Conservation (phyloP, 2,329 filamentous ascomycete species). For the Fusarium tjaetaba region DNA sequence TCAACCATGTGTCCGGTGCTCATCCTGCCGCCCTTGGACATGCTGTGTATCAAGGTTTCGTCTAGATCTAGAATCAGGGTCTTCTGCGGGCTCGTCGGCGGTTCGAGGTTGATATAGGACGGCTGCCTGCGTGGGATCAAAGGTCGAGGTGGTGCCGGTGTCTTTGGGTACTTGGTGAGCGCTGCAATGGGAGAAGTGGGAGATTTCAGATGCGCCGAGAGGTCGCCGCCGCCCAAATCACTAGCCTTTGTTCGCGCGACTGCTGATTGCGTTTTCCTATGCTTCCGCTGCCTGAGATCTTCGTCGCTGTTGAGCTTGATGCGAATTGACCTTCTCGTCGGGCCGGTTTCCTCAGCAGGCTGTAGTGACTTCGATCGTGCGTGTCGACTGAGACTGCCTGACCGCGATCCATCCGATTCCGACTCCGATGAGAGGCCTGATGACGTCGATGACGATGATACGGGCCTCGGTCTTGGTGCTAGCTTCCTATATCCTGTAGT, state of each 20-base stretch:
- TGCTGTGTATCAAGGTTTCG: constrained; percentile 97
- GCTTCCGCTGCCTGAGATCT: constrained; percentile 76
- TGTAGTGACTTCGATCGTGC: constrained; percentile 71
- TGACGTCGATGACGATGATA: constrained; percentile 58
- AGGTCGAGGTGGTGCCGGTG: constrained; percentile 87
- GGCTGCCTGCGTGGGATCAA: constrained; percentile 89
- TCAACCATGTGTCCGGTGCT: constrained; percentile 99
- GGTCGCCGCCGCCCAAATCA: constrained; percentile 55
- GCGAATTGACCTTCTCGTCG: constrained; percentile 81
- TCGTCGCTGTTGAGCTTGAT: constrained; percentile 91
- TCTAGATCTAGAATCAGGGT: constrained; percentile 95
- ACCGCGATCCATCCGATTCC: constrained; percentile 65
- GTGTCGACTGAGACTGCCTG: constrained; percentile 55
- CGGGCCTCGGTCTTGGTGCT: constrained; percentile 41
- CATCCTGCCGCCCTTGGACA: constrained; percentile 96
- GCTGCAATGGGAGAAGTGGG: constrained; percentile 84
- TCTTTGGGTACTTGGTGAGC: constrained; percentile 89
- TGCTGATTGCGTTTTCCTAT: constrained; percentile 67
- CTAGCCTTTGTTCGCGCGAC: constrained; percentile 56
- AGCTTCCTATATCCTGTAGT: constrained; percentile 44
- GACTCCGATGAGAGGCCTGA: constrained; percentile 77
- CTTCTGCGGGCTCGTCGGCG: constrained; percentile 76
- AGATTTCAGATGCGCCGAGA: constrained; percentile 89
- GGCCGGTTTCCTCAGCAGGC: constrained; percentile 69
- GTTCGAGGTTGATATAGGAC: constrained; percentile 77